phyloP scores from a whole-genome alignment of 495 filamentous ascomycete species.

The Neurospora terricola region DNA sequence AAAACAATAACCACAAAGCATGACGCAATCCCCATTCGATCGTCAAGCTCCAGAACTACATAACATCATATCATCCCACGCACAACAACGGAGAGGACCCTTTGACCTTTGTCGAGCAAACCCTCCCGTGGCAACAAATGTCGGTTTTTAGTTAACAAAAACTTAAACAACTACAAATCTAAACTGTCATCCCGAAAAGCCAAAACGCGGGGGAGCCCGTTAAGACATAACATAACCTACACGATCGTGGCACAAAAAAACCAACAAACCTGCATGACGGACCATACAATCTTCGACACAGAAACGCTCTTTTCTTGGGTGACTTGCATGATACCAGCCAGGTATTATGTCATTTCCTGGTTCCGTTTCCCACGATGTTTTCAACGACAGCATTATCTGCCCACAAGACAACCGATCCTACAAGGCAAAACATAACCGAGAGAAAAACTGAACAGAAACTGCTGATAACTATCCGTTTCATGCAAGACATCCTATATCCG shows the following conservation, averaged over 20 bases:
- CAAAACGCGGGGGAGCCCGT: neutral
- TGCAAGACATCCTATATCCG: neutral
- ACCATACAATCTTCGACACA: neutral
- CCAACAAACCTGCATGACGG: neutral
- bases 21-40: neutral
- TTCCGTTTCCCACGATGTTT: neutral
- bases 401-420: neutral
- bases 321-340: neutral
- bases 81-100: neutral
- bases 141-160: neutral
- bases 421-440: neutral
- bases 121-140: neutral
- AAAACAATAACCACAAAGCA: neutral
- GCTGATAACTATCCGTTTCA: neutral
- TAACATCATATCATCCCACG: neutral
- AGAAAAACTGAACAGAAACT: neutral
- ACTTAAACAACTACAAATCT: neutral
- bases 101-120: neutral
- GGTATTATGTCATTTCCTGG: neutral
- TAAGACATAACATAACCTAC: neutral
- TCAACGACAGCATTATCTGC: neutral
- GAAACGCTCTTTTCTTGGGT: neutral
- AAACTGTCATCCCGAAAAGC: neutral
- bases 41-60: neutral
- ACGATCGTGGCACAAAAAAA: neutral